Conservation (phyloP, 2,329 filamentous ascomycete genomes). For the Chaetomium sp. region DNA sequence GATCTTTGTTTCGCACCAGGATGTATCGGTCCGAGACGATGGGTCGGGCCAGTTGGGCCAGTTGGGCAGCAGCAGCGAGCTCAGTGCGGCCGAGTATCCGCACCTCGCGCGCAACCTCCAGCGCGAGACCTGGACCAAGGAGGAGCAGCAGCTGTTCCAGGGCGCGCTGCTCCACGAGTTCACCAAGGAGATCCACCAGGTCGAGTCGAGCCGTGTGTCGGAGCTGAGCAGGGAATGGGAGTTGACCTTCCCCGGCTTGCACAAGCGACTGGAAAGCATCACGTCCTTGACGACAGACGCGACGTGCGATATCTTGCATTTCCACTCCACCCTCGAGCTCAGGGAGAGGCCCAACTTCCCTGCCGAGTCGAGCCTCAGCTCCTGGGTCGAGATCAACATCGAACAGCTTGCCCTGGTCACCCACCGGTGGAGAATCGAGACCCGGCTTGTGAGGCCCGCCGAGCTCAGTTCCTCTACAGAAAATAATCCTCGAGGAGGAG, state of each 20-base stretch:
- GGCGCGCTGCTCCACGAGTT: conserved; percentile 52
- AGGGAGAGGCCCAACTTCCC: conserved; percentile 53
- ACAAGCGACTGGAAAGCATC: conserved; percentile 44
- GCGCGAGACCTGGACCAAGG: conserved; percentile 43
- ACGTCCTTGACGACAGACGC: conserved; percentile 24
- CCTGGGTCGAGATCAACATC: conserved; percentile 53
- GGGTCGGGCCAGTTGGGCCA: conserved; percentile 36
- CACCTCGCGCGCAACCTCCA: conserved; percentile 50
- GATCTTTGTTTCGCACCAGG: conserved; percentile 50
- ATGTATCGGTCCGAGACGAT: conserved; percentile 44
- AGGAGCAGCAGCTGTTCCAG: conserved; percentile 37
- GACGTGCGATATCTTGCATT: conserved; percentile 54
- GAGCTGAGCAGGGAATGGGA: conserved; percentile 52
- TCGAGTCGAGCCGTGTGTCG: conserved; percentile 49
- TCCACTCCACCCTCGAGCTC: conserved; percentile 54
- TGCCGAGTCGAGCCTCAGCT: conserved; percentile 52
- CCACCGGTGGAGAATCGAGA: conserved; percentile 56
- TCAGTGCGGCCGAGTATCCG: conserved; percentile 46
- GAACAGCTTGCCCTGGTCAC: conserved; percentile 47
- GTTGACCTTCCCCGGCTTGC: conserved; percentile 50
- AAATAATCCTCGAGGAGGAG: conserved; percentile 14
- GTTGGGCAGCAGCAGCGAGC: conserved; percentile 35
- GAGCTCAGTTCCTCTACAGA: conserved; percentile 42
- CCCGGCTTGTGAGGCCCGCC: conserved; percentile 49
- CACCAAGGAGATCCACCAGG: conserved; percentile 47